Evolutionary conservation across 768 basidiomycete species (phyloP).

Genomic region (Phanerochaete sordida): DNA sequence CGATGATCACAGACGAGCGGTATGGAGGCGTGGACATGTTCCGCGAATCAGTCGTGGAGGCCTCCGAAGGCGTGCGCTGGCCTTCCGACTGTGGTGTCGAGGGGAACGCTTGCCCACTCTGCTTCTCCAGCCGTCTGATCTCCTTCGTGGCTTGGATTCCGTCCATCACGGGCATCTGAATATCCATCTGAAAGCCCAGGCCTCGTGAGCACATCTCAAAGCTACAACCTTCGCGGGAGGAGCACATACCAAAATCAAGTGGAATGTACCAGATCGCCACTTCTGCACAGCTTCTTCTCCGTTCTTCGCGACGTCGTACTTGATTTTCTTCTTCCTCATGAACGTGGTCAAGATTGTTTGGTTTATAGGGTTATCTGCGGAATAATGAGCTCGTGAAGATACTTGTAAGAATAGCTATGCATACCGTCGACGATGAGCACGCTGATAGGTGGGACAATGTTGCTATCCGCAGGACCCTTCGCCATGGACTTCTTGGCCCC

Average conservation of each 20-base stretch:
- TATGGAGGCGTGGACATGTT: slow-evolving; percentile 52
- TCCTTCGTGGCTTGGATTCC: slow-evolving; percentile 97
- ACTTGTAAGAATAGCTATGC: slow-evolving; percentile 23
- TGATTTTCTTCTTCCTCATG: slow-evolving; percentile 94
- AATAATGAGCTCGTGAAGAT: neutral
- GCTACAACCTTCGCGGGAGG: neutral
- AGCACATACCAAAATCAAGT: slow-evolving; percentile 83
- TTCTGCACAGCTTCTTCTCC: slow-evolving; percentile 95
- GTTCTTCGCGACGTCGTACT: slow-evolving; percentile 91
- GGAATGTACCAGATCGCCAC: slow-evolving; percentile 90
- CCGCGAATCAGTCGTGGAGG: slow-evolving; percentile 43
- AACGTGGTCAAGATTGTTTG: slow-evolving; percentile 97
- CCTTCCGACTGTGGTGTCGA: slow-evolving; percentile 63
- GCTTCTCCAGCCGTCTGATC: slow-evolving; percentile 82
- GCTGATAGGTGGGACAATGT: slow-evolving; percentile 93
- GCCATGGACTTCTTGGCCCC: slow-evolving; percentile 46
- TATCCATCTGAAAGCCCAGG: slow-evolving; percentile 79
- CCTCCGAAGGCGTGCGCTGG: slow-evolving; percentile 51
- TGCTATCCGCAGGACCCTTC: slow-evolving; percentile 53
- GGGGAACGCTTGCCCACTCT: slow-evolving; percentile 61
- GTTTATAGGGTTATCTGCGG: slow-evolving; percentile 94
- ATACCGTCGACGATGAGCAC: slow-evolving; percentile 96
- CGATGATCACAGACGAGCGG: slow-evolving; percentile 95
- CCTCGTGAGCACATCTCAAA: neutral
- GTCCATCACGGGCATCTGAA: slow-evolving; percentile 99